Evolutionary conservation across 257 asterid species (phyloP).

Genomic region (Echium plantagineum): DNA sequence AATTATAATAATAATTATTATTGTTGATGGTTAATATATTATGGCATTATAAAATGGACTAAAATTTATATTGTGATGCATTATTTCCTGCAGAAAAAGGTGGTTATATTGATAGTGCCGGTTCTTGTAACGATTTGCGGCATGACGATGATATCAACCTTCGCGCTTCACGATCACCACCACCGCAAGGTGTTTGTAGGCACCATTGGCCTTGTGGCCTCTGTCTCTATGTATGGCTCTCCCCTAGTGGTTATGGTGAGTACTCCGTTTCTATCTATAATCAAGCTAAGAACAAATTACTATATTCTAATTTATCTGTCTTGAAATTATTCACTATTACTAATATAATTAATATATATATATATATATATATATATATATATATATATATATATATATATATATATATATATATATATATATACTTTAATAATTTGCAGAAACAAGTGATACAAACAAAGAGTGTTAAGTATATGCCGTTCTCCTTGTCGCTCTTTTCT

Average conservation of each 20-base stretch:
- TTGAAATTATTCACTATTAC: too few species aligned
- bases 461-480: slow-evolving; percentile 87
- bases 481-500: slow-evolving; percentile 68
- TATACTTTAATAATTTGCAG: too few species aligned
- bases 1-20: too few species aligned
- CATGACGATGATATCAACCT: slow-evolving; percentile 34
- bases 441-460: slow-evolving; percentile 61
- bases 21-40: too few species aligned
- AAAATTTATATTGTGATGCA: too few species aligned
- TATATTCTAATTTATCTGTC: too few species aligned
- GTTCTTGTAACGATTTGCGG: slow-evolving; percentile 24
- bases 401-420: too few species aligned
- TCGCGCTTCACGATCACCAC: slow-evolving; percentile 33
- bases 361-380: too few species aligned
- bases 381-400: too few species aligned
- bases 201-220: slow-evolving; percentile 58
- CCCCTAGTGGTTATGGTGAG: slow-evolving; percentile 68
- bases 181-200: slow-evolving; percentile 64
- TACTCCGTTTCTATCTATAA: not conserved
- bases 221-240: slow-evolving; percentile 64
- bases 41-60: too few species aligned
- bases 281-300: not conserved
- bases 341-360: too few species aligned
- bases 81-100: slow-evolving; percentile 46
- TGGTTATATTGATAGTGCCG: slow-evolving; percentile 24